phyloP scores from a whole-genome alignment of 2,329 filamentous ascomycete species.

The Ophiocordyceps camponoti-leonardi region DNA sequence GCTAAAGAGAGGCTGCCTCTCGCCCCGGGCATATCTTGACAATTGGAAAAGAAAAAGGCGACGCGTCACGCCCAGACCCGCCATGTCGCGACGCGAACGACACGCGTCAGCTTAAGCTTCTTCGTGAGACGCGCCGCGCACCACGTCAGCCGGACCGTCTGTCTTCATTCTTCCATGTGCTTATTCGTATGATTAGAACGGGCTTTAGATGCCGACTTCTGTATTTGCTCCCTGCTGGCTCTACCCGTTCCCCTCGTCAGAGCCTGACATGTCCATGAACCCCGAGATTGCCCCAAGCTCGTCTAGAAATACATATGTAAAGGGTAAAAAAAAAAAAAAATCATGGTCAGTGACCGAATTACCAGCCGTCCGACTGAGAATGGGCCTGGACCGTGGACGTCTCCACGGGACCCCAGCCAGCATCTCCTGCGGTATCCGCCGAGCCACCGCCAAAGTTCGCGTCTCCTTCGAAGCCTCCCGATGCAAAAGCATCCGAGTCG shows the following conservation, averaged over 20 bases:
- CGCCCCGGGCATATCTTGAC: not conserved
- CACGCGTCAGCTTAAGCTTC: not conserved
- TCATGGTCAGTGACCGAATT: not conserved
- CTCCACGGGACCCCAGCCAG: not conserved
- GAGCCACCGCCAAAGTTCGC: not conserved
- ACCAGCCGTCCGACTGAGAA: not conserved
- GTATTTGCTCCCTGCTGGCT: no score
- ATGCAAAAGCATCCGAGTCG: conserved; percentile 1
- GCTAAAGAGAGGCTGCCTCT: not conserved
- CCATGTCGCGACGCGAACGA: not conserved
- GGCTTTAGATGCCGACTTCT: no score
- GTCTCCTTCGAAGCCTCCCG: not conserved
- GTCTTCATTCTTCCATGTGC: no score
- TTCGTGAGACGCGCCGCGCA: not conserved
- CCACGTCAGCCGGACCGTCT: not conserved
- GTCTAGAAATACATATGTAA: no score
- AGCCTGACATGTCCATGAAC: no score
- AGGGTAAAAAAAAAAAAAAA: no score
- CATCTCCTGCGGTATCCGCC: no score
- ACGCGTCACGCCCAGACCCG: not conserved
- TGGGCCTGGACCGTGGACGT: not conserved
- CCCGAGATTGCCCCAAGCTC: no score
- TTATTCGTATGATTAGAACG: no score
- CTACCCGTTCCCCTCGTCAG: no score
- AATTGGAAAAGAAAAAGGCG: no score